These are phyloP conservation scores for Fusarium odoratissimum DNA, from an alignment of 2,329 filamentous ascomycete species.

Conservation along the genomic window DNA sequence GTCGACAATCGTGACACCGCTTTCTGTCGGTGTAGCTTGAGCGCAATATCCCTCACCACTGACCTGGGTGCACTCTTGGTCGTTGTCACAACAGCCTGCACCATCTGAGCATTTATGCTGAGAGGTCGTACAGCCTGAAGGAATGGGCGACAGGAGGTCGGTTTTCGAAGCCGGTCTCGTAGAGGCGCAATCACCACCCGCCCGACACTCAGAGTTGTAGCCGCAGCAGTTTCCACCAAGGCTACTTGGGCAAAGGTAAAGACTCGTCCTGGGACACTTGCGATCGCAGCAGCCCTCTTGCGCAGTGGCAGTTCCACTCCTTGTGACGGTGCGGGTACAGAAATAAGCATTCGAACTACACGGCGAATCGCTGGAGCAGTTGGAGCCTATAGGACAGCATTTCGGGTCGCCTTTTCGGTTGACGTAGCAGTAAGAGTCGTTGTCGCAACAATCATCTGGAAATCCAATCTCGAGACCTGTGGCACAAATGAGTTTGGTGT, in stretches of 20 bases:
- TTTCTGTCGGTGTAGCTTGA: constrained; percentile 48
- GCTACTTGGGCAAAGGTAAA: constrained; percentile 57
- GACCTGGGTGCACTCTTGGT: constrained; percentile 56
- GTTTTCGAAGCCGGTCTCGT: constrained; percentile 42
- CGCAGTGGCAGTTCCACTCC: constrained; percentile 44
- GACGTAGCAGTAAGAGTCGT: constrained; percentile 60
- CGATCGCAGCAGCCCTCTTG: constrained; percentile 54
- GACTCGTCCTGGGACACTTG: constrained; percentile 54
- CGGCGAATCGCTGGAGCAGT: constrained; percentile 53
- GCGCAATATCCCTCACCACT: constrained; percentile 55
- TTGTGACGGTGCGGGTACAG: constrained; percentile 48
- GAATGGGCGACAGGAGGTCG: constrained; percentile 50
- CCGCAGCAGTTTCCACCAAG: constrained; percentile 64
- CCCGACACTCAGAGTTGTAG: constrained; percentile 57
- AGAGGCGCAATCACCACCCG: constrained; percentile 51
- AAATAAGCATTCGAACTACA: constrained; percentile 51
- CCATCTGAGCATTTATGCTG: constrained; percentile 59
- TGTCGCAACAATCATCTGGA: constrained; percentile 55
- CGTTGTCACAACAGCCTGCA: constrained; percentile 62
- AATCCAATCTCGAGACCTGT: constrained; percentile 57
- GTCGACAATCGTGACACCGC: constrained; percentile 47
- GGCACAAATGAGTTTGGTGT: neutral
- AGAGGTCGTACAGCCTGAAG: constrained; percentile 57
- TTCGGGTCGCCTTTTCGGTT: constrained; percentile 47
- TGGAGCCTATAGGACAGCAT: constrained; percentile 58